A percentile compares a stretch with the other conserved stretches of the same genome.
Evolutionary conservation across 257 asterid species (phyloP).

Genomic region (Gardenia jasminoides): DNA sequence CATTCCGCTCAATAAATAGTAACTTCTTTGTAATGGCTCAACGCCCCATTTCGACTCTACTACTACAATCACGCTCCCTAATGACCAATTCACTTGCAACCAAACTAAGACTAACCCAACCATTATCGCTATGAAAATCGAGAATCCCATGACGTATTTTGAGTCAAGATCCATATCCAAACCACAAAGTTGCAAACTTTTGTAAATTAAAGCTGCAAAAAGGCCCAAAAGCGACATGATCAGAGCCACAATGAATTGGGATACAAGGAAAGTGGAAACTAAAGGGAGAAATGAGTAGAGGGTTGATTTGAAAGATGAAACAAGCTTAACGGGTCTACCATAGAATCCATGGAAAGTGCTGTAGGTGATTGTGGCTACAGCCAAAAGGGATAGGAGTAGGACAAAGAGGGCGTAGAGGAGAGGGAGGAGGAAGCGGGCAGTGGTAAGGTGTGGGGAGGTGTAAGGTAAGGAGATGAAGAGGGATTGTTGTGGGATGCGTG

Average conservation of each 20-base stretch:
- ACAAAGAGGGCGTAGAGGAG: constrained; percentile 26
- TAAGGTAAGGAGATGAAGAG: constrained; percentile 23
- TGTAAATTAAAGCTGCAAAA: constrained; percentile 1
- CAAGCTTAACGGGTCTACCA: constrained; percentile 44
- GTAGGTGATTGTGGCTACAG: constrained; percentile 51
- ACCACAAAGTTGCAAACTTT: constrained; percentile 32
- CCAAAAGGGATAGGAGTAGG: constrained; percentile 33
- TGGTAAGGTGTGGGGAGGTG: constrained; percentile 22
- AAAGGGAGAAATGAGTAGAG: constrained; percentile 40
- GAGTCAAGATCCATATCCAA: constrained; percentile 31
- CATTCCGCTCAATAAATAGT: constrained; percentile 53
- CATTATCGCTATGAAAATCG: background rate
- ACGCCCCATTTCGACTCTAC: constrained; percentile 67
- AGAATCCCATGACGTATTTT: constrained; percentile 13
- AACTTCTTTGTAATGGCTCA: constrained; percentile 54
- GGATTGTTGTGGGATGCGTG: constrained; percentile 30
- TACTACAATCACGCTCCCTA: constrained; percentile 51
- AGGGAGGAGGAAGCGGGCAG: constrained; percentile 23
- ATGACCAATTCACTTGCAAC: constrained; percentile 44
- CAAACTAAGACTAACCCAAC: constrained; percentile 20
- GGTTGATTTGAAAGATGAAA: constrained; percentile 47
- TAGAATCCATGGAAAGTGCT: constrained; percentile 58
- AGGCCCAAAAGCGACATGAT: constrained; percentile 18
- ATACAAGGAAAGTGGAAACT: constrained; percentile 22
- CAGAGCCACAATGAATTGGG: constrained; percentile 7